Evolutionary conservation across 768 basidiomycete species (phyloP), one percentile per base, ranked within the genome.

Genomic region (Tricholoma terreum): DNA sequence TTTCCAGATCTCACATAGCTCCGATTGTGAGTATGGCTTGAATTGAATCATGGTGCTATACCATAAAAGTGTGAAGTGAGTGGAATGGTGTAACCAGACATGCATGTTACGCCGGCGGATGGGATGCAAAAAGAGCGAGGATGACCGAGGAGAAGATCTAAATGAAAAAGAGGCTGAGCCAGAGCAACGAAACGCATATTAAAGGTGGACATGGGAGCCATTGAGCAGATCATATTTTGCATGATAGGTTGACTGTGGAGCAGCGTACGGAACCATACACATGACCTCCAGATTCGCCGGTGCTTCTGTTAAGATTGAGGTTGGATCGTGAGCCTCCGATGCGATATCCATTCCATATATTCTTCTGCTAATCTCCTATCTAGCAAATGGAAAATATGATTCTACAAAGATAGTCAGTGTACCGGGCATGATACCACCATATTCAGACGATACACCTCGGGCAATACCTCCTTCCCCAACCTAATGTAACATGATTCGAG

Each of bases 401-500:
- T 9, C n/a, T 8, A 54, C 38, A 42, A 56, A n/a, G 21, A 49
- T 7, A 75, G 34, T 36, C 9, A 33, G 74, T 78, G 31, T 61
- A 90, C 89, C 78, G 85, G 14, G 88, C 89, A 67, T 90, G 92
- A 57, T 2, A 86, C 87, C 86, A 92, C 80, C 77, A 83, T 73
- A 72, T 84, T 85, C 42, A 92, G 76, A 38, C 89, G 78, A 71
- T 93, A 92, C 14, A 86, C 84, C 76, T 90, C 89, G 57, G 90
- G 90, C 80, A 87, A 90, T 84, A 92, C 85, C 58, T 90, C 90
- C 75, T 92, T 92, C 8, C 90, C 90, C 69, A 92, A 92, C 52
- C 90, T 79, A 69, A 92, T 24, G 90, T 92, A 67, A 93, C 84
- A 63, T 92, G 90, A 71, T 90, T 92, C 19, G 85, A 85, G 69